Percentiles rank a stretch among this genome's conserved stretches.
These are phyloP conservation scores for Amylostereum areolatum DNA, from an alignment of 1,284 basidiomycete genomes.

Conservation along the genomic window DNA sequence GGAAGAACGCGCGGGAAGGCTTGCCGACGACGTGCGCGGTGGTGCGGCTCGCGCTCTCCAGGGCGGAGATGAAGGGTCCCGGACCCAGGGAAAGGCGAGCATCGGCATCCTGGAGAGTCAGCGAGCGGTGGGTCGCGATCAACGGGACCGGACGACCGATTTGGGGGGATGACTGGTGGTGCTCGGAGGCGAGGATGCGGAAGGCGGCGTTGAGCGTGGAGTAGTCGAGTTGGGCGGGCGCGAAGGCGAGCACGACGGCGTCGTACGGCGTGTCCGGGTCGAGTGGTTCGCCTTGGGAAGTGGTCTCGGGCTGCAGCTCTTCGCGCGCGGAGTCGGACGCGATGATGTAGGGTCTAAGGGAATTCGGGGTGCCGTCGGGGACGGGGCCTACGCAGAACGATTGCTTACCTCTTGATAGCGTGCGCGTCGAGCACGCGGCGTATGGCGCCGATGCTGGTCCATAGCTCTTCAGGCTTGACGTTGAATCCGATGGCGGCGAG, in stretches of 20 bases:
- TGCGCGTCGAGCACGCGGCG: slow-evolving; percentile 36
- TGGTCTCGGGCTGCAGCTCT: slow-evolving; percentile 33
- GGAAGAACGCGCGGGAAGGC: slow-evolving; percentile 54
- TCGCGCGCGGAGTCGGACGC: slow-evolving; percentile 52
- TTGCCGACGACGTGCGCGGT: slow-evolving; percentile 60
- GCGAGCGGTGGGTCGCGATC: slow-evolving; percentile 54
- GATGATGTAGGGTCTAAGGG: slow-evolving; percentile 49
- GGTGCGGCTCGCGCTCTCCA: slow-evolving; percentile 49
- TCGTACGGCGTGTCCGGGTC: slow-evolving; percentile 33
- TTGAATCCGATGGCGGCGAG: slow-evolving; percentile 48
- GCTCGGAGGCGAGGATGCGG: slow-evolving; percentile 44
- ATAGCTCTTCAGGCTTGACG: slow-evolving; percentile 37
- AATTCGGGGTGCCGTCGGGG: background rate
- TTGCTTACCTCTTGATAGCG: slow-evolving; percentile 33
- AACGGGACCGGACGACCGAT: slow-evolving; percentile 30
- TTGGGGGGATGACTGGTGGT: slow-evolving; percentile 6
- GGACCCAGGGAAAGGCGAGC: slow-evolving; percentile 57
- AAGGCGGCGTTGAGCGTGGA: slow-evolving; percentile 59
- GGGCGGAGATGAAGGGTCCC: slow-evolving; percentile 61
- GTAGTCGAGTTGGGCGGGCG: slow-evolving; percentile 51
- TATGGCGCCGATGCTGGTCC: slow-evolving; percentile 63
- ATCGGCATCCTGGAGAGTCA: slow-evolving; percentile 37
- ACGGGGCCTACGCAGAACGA: background rate
- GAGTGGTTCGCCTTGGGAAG: slow-evolving; percentile 11
- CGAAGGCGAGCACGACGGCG: slow-evolving; percentile 62